Percentiles rank a stretch among this genome's conserved stretches.
These are phyloP conservation scores for Microascus cirrosus DNA, from an alignment of 2,329 filamentous ascomycete genomes.

Conservation along the genomic window DNA sequence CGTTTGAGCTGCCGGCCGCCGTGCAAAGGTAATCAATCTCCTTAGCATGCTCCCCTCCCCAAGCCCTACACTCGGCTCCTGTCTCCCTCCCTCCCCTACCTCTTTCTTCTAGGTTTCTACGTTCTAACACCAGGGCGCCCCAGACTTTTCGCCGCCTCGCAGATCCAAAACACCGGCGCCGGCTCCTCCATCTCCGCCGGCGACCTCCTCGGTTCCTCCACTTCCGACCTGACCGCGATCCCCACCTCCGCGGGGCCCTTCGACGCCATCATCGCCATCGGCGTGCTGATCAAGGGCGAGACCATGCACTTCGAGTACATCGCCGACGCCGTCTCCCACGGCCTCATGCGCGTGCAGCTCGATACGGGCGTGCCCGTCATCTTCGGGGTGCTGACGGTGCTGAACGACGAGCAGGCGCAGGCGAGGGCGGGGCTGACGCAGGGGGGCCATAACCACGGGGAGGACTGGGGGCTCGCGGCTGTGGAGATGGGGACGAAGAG, in stretches of 20 bases:
- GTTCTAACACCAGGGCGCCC: neutral
- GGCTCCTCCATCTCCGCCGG: constrained; percentile 55
- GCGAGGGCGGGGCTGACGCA: constrained; percentile 66
- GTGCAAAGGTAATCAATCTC: constrained; percentile 82
- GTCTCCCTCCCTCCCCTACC: neutral
- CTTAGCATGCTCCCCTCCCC: too few species aligned
- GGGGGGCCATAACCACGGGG: constrained; percentile 81
- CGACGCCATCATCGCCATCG: constrained; percentile 89
- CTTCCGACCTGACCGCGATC: constrained; percentile 53
- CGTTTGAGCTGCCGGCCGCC: constrained; percentile 88
- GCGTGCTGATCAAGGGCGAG: constrained; percentile 94
- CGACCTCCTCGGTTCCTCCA: constrained; percentile 61
- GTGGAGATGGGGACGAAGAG: constrained; percentile 90
- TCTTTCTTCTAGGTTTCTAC: neutral
- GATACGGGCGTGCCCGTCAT: constrained; percentile 83
- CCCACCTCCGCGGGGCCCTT: constrained; percentile 48
- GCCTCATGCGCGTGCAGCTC: constrained; percentile 87
- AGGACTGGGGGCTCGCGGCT: constrained; percentile 91
- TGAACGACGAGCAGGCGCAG: constrained; percentile 79
- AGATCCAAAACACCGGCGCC: constrained; percentile 63
- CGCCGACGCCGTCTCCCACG: constrained; percentile 78
- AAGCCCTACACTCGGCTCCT: neutral
- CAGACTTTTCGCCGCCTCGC: constrained; percentile 75
- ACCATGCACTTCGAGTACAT: constrained; percentile 99
- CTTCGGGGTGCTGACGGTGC: constrained; percentile 82